Evolutionary conservation across 2,329 filamentous ascomycete species (phyloP), one percentile per base, ranked within the genome.

Genomic region (Xylaria arbuscula): DNA sequence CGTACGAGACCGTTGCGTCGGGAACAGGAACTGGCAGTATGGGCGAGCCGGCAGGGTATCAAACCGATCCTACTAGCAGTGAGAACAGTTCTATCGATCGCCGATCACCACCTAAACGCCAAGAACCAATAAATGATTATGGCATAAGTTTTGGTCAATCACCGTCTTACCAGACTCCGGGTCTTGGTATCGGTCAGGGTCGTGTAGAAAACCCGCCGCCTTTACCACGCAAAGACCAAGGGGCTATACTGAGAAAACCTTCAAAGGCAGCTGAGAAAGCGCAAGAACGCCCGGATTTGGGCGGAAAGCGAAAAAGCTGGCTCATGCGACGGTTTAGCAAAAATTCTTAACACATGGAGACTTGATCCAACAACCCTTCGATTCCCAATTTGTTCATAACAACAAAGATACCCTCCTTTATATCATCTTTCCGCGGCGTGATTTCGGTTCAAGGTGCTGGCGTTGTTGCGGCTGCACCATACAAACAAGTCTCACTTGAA

Each of bases 11-110:
- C 1, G 91, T 97, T 53, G 92, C 92, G 45, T 93, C 92, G 13
- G 91, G 90, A 68, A 89, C 90, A 11, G 77, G 89, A 24, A 92
- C 90, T 76, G 92, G 90, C 58, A 92, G 88, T 73, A 89, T 90
- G 71, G 89, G 83, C 62, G 94, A 97, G 66, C 90, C 90, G 13
- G 90, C 88, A 77, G 90, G 90, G 64, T 94, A 96, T 79, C 90
- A 91, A 72, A 97, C 93, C 68, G 94, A 97, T 77, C 94, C 93
- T 50, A 83, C 87, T 64, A 96, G 92, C 82, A 97, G 94, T 77
- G 92, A 97, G 77, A 97, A 97, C 81, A 97, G 93, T 82, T 97
- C 93, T 1, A 88, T 97, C 73, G 93, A 97, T 77, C 90, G 93
- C 70, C 83, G 90, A 28, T 87, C 89, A 60, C 83, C 84, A 5